Percentiles rank a stretch among this genome's conserved stretches.
phyloP scores from a whole-genome alignment of 495 filamentous ascomycete species.

The Talaromyces borbonicus region DNA sequence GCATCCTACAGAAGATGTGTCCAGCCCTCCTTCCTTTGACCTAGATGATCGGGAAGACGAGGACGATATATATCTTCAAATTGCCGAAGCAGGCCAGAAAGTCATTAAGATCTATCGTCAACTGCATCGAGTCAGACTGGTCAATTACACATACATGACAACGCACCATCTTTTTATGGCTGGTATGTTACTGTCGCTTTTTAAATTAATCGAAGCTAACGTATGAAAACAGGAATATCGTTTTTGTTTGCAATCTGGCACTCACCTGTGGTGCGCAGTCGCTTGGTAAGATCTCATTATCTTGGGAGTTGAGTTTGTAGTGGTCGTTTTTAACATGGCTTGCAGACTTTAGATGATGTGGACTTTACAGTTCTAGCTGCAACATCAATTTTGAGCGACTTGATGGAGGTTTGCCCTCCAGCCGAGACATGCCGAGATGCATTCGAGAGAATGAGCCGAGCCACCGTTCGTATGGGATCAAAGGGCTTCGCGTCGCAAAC shows the following conservation, averaged over 20 bases:
- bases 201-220: background rate
- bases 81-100: slow-evolving; percentile 89
- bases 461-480: slow-evolving; percentile 74
- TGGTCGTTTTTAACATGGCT: background rate
- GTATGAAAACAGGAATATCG: slow-evolving; percentile 54
- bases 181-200: slow-evolving; percentile 35
- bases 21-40: slow-evolving; percentile 46
- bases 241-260: slow-evolving; percentile 98
- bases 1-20: slow-evolving; percentile 56
- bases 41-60: slow-evolving; percentile 68
- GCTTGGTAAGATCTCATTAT: slow-evolving; percentile 41
- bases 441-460: slow-evolving; percentile 91
- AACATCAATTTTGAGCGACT: slow-evolving; percentile 71
- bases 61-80: slow-evolving; percentile 82
- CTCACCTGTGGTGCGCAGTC: slow-evolving; percentile 74
- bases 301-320: background rate
- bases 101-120: slow-evolving; percentile 86
- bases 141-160: slow-evolving; percentile 95
- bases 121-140: slow-evolving; percentile 74
- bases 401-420: slow-evolving; percentile 70
- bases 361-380: slow-evolving; percentile 94
- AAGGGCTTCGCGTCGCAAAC: slow-evolving; percentile 63
- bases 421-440: slow-evolving; percentile 84
- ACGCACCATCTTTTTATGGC: slow-evolving; percentile 98
- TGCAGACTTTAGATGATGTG: slow-evolving; percentile 81